Base-by-base conservation (phyloP, 139 green algal genomes). In the Coccomyxa sp. region DNA sequence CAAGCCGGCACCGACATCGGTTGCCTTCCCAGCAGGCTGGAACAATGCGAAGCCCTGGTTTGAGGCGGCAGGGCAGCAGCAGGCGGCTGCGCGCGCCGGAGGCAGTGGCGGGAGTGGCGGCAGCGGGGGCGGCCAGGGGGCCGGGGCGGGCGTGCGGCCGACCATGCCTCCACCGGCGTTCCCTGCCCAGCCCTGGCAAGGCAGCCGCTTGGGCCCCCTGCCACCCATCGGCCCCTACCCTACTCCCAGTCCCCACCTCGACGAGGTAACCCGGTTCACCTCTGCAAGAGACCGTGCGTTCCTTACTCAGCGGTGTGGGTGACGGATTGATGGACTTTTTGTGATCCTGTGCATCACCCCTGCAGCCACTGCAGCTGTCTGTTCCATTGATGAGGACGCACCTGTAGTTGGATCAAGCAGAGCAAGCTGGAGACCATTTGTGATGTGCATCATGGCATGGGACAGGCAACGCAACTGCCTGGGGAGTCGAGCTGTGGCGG, bases 151-250 rank as follows among this genome's bases (percentile, higher is more conserved):
- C 14, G 71, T 38, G 71, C 21, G 17, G 71, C 71, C 71, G 23
- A n/a, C 31, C 71, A 77, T 77, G 71, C 71, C 71, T 25, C 71
- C 71, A 18, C 71, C 71, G 71, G 23, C 71, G 71, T 77, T 77
- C 71, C 71, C 27, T 15, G 21, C 71, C 23, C 71, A 77, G 71
- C 71, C 71, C 27, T 31, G 27, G 71, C 71, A 77, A n/a, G 71
- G 71, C 71, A 45, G 23, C 71, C 71, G 71, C 71, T 38, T 77
- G 71, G 71, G 71, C 27, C 71, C 71, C 27, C 12, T 77, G 23
- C 71, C 71, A 0, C 71, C 71, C 27, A 32, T 38, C 14, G 71
- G 71, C 14, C 71, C n/a, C 27, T 32, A 38, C 9, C 23, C 71
- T 10, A 25, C 28, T 18, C 23, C 17, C 60, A 14, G 15, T 68